Evolutionary conservation across 257 asterid genomes (phyloP).

Genomic region (Avicennia marina): DNA sequence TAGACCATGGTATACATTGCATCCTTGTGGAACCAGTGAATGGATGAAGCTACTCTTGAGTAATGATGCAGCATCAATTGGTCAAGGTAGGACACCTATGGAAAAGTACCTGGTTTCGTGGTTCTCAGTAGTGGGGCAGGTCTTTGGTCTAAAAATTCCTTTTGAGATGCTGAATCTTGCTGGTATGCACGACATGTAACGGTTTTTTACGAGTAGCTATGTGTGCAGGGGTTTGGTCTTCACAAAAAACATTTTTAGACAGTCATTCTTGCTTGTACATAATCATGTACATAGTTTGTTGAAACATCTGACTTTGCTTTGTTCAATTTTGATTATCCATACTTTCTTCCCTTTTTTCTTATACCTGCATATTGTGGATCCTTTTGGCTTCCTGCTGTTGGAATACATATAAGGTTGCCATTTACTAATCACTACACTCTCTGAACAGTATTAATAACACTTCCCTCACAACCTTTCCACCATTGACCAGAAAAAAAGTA

Average conservation of each 20-base stretch:
- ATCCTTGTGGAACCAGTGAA: conserved; percentile 89
- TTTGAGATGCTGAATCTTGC: conserved; percentile 33
- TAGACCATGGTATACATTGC: conserved; percentile 77
- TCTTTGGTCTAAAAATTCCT: conserved; percentile 63
- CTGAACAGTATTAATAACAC: no score
- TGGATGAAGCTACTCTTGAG: conserved; percentile 77
- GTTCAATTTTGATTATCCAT: neutral
- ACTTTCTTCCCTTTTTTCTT: neutral
- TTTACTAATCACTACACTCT: no score
- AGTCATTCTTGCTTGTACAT: neutral
- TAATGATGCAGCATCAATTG: conserved; percentile 24
- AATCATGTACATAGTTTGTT: neutral
- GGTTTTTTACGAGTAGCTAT: neutral
- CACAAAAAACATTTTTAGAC: neutral
- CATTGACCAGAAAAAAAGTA: neutral
- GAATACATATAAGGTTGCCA: no score
- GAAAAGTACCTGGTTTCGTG: conserved; percentile 60
- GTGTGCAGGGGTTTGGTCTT: neutral
- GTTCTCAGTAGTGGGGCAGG: conserved; percentile 77
- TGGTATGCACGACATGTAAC: neutral
- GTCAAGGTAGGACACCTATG: conserved; percentile 20
- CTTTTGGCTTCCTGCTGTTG: no score
- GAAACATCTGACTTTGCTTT: neutral
- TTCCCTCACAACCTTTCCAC: no score
- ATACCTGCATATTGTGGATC: no score